phyloP scores from a whole-genome alignment of 768 basidiomycete species.

The Rubroboletus pulcherrimus region DNA sequence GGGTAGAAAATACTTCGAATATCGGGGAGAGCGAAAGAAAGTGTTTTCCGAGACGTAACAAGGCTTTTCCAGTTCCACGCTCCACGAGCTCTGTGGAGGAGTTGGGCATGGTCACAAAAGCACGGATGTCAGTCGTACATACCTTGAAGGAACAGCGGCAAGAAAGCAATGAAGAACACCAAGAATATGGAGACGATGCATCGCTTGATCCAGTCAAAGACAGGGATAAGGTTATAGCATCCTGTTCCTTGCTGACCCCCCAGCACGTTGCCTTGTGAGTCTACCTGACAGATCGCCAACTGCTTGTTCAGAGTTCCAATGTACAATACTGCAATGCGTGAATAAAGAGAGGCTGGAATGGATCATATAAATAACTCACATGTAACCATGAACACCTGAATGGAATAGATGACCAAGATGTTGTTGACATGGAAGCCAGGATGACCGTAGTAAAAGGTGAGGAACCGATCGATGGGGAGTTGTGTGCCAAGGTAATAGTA shows the following conservation, averaged over 20 bases:
- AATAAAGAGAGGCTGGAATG: neutral
- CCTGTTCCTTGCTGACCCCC: conserved; percentile 71
- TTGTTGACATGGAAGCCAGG: conserved; percentile 99
- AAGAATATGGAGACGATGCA: conserved; percentile 97
- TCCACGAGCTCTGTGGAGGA: conserved; percentile 77
- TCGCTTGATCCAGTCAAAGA: conserved; percentile 97
- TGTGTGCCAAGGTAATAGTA: conserved; percentile 99
- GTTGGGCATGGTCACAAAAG: conserved; percentile 1
- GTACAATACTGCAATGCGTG: conserved; percentile 63
- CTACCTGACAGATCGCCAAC: conserved; percentile 81
- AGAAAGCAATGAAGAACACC: conserved; percentile 97
- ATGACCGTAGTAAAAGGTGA: conserved; percentile 99
- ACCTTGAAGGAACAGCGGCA: conserved; percentile 96
- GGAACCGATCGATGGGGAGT: conserved; percentile 95
- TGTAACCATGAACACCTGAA: conserved; percentile 96
- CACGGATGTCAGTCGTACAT: conserved; percentile 14
- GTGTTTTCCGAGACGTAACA: conserved; percentile 93
- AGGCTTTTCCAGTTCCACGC: conserved; percentile 90
- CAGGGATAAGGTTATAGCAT: conserved; percentile 94
- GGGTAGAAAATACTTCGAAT: conserved; percentile 98
- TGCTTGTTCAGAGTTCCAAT: conserved; percentile 96
- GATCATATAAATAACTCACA: conserved; percentile 45
- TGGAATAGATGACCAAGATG: conserved; percentile 96
- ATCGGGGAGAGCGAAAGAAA: conserved; percentile 95
- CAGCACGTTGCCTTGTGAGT: conserved; percentile 74